Conservation (phyloP, 345 rosid genomes). For the Psidium friedrichsthalianum region DNA sequence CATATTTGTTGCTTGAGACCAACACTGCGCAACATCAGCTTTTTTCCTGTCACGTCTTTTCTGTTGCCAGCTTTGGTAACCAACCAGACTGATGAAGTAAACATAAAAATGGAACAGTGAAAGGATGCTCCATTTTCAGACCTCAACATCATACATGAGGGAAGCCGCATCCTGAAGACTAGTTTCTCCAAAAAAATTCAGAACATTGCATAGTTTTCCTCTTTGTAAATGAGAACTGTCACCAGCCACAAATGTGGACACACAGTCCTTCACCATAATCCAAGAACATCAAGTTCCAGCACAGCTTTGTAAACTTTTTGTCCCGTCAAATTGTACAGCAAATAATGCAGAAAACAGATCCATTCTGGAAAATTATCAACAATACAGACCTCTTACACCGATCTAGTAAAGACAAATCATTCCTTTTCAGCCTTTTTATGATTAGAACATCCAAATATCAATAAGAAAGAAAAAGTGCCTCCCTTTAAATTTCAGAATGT, state of each 20-base stretch:
- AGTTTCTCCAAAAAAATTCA: constrained; percentile 29
- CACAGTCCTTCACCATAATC: constrained; percentile 42
- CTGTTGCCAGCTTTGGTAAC: too few species aligned
- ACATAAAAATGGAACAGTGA: too few species aligned
- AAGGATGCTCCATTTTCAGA: not conserved
- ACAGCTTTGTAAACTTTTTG: not conserved
- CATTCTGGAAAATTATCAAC: not conserved
- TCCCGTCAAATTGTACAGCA: not conserved
- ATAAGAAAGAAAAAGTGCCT: not conserved
- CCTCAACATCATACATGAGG: constrained; percentile 11
- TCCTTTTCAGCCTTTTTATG: not conserved
- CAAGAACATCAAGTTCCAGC: constrained; percentile 53
- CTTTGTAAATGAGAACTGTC: constrained; percentile 41
- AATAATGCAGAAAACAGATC: not conserved
- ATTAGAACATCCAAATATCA: not conserved
- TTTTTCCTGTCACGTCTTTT: too few species aligned
- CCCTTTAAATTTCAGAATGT: not conserved
- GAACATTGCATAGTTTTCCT: constrained; percentile 32
- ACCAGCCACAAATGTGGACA: constrained; percentile 45
- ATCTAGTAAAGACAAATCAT: not conserved
- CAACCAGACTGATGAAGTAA: too few species aligned
- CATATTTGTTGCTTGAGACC: not conserved
- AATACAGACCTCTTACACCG: not conserved
- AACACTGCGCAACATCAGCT: too few species aligned
- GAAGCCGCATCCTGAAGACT: constrained; percentile 8